Evolutionary conservation across 23 red algal genomes (phyloP).

Genomic region (Chondrus crispus): DNA sequence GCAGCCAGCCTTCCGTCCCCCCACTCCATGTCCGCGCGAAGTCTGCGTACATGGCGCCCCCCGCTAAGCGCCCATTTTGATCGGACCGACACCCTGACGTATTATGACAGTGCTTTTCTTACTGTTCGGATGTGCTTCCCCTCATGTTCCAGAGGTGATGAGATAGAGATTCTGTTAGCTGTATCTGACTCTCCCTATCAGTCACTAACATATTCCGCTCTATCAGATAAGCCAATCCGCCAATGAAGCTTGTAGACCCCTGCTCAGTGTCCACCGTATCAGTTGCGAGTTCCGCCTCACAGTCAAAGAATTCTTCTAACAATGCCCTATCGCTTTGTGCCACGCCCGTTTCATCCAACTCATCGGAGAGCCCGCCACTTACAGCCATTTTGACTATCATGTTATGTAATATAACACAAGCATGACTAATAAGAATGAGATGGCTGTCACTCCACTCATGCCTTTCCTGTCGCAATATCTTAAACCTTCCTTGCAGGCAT

Average conservation of each 20-base stretch:
- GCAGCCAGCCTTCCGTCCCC: too few species aligned
- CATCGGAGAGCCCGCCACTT: not conserved
- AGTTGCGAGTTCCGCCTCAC: not conserved
- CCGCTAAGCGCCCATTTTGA: too few species aligned
- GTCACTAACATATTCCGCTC: not conserved
- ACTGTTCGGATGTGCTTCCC: too few species aligned
- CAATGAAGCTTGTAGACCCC: not conserved
- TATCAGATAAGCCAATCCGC: not conserved
- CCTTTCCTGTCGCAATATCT: not conserved
- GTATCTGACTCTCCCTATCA: not conserved
- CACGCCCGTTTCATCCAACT: not conserved
- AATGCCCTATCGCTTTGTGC: not conserved
- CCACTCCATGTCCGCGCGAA: too few species aligned
- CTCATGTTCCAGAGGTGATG: not conserved
- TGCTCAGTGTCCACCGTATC: not conserved
- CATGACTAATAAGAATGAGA: not conserved
- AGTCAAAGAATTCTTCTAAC: not conserved
- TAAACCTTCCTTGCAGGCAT: not conserved
- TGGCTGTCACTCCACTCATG: not conserved
- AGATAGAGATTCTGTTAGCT: not conserved
- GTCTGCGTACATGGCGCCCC: too few species aligned
- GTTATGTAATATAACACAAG: constrained; percentile 17
- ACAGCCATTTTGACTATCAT: not conserved
- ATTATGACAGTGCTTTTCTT: too few species aligned
- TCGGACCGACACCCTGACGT: too few species aligned